These are phyloP conservation scores for Paramarasmius palmivorus DNA, from an alignment of 1,284 basidiomycete genomes.

Conservation along the genomic window DNA sequence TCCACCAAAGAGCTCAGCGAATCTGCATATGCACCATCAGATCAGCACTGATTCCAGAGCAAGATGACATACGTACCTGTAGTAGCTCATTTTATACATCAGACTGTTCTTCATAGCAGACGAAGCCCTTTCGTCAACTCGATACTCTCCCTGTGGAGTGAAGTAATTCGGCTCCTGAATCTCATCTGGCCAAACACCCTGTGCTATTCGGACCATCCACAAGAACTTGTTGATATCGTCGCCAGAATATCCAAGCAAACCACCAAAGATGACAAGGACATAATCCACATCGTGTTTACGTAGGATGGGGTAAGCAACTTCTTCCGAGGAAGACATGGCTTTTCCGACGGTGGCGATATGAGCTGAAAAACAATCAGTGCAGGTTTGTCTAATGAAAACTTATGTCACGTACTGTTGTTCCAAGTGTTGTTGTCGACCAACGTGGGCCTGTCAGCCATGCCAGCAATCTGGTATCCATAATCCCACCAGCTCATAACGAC, in stretches of 20 bases:
- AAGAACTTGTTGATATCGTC: constrained; percentile 99
- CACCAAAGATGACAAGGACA: constrained; percentile 97
- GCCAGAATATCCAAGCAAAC: constrained; percentile 94
- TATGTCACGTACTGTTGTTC: constrained; percentile 87
- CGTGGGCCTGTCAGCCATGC: constrained; percentile 97
- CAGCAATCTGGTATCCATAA: constrained; percentile 99
- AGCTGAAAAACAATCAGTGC: constrained; percentile 41
- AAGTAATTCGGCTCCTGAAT: constrained; percentile 96
- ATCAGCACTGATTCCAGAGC: constrained; percentile 1
- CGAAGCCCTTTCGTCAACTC: constrained; percentile 86
- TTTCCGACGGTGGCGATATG: constrained; percentile 98
- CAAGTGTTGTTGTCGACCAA: constrained; percentile 99
- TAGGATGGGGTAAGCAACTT: constrained; percentile 95
- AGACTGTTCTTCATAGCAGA: constrained; percentile 93
- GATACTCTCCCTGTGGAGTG: constrained; percentile 92
- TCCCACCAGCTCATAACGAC: constrained; percentile 99
- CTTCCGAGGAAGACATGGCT: constrained; percentile 94
- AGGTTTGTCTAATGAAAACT: constrained; percentile 13
- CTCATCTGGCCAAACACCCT: constrained; percentile 99
- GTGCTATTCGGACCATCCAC: constrained; percentile 98
- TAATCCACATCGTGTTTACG: constrained; percentile 98
- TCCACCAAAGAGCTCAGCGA: constrained; percentile 86
- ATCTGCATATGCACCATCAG: constrained; percentile 47
- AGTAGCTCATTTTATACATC: constrained; percentile 99
- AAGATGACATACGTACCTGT: constrained; percentile 56